phyloP scores from a whole-genome alignment of 2,329 filamentous ascomycete species.

The Aphanoascus verrucosus region DNA sequence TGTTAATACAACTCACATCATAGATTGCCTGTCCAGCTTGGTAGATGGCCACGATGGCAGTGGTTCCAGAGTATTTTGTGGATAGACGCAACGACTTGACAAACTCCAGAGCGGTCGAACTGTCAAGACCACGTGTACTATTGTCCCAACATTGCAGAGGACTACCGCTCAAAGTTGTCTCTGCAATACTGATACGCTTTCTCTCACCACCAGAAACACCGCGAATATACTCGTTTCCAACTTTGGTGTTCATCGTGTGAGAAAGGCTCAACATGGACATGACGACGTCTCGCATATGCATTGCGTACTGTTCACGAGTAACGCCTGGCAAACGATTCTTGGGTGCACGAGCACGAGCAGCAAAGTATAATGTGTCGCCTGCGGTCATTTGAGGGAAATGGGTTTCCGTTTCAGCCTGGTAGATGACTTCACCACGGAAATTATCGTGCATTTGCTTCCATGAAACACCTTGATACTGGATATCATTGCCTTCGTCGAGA shows the following conservation, averaged over 20 bases:
- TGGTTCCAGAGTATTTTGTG: slow-evolving; percentile 72
- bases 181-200: slow-evolving; percentile 71
- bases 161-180: slow-evolving; percentile 66
- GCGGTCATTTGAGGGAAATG: slow-evolving; percentile 80
- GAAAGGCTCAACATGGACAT: slow-evolving; percentile 36
- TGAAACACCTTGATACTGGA: slow-evolving; percentile 61
- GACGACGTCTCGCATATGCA: slow-evolving; percentile 37
- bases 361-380: slow-evolving; percentile 75
- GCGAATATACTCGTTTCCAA: slow-evolving; percentile 70
- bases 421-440: slow-evolving; percentile 73
- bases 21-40: slow-evolving; percentile 78
- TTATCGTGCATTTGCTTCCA: slow-evolving; percentile 36
- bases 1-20: slow-evolving; percentile 26
- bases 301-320: slow-evolving; percentile 26
- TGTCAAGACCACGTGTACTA: slow-evolving; percentile 57
- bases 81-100: slow-evolving; percentile 62
- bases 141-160: slow-evolving; percentile 69
- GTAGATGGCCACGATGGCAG: slow-evolving; percentile 76
- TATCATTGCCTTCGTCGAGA: slow-evolving; percentile 57
- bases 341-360: slow-evolving; percentile 79
- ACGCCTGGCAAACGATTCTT: slow-evolving; percentile 53
- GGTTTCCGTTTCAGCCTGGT: slow-evolving; percentile 77
- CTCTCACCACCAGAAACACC: slow-evolving; percentile 71
- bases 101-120: slow-evolving; percentile 57
- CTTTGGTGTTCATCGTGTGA: slow-evolving; percentile 73